Base-by-base conservation (phyloP, 1,139 yeast species). In the Lodderomyces theae region DNA sequence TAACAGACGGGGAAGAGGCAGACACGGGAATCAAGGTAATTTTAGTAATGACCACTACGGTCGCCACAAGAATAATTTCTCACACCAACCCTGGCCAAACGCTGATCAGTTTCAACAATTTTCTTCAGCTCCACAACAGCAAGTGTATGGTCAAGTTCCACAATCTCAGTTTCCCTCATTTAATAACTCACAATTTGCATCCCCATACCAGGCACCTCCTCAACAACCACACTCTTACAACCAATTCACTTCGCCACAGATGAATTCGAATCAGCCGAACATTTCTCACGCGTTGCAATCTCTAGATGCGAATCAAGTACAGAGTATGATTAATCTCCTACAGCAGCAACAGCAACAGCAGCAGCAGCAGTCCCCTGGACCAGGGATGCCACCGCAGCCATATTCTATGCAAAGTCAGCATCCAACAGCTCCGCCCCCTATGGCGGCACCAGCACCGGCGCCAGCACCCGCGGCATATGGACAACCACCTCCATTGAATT, bases 241-340 rank as follows among this genome's bases (percentile, higher is more conserved):
- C 31, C 46, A 42, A 32, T 46, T 43, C 39, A 40, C 41, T 31
- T 23, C 43, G 29, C 33, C 38, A 28, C 42, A 34, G 9, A 35
- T 28, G 31, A 28, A 28, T 15, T 9, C 46, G 44, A 39, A 30
- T 11, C 18, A 35, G 17, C 41, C 50, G 11, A 43, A 46, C 32
- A 45, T 57, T 18, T 41, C 64, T 28, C 68, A 64, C 37, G 58
- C 66, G 5, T 56, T 79, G 39, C 80, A 76, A 53, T 68, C 64
- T 37, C 57, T 79, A 48, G 80, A 78, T 42, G 80, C 81, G 8
- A 63, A 64, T 32, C 69, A 80, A 13, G 65, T 78, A 44, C 80
- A 78, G 39, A 73, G 60, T 49, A 63, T 78, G 52, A 55, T 79
- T 28, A 57, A 71, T 1, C 54, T 74, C 42, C 70, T 69, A 13